These are phyloP conservation scores for Rubroshorea leprosula DNA, from an alignment of 345 rosid species.

Conservation along the genomic window DNA sequence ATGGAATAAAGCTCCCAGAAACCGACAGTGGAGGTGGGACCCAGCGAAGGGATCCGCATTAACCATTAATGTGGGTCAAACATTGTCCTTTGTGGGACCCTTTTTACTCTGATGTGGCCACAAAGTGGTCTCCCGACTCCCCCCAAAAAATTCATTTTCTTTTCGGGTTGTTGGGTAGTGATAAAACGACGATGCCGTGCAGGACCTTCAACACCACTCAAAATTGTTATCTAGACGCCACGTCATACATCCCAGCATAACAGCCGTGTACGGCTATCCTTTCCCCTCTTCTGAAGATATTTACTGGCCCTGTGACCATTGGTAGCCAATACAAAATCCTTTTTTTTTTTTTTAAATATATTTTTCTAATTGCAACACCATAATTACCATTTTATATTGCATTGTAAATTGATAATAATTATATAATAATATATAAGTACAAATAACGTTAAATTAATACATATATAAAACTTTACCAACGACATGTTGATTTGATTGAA, in stretches of 20 bases:
- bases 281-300: constrained; percentile 6
- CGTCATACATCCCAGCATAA: constrained; percentile 9
- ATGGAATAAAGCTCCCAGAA: constrained; percentile 9
- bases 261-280: constrained; percentile 16
- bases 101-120: constrained; percentile 47
- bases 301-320: constrained; percentile 10
- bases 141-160: constrained; percentile 7
- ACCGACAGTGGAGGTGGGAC: constrained; percentile 24
- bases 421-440: no score
- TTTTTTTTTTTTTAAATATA: no score
- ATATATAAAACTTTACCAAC: no score
- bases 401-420: no score
- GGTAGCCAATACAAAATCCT: no score
- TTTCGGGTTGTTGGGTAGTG: neutral
- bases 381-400: no score
- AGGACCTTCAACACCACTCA: constrained; percentile 13
- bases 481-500: no score
- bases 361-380: no score
- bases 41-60: constrained; percentile 19
- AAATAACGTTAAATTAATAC: no score
- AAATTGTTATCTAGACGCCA: constrained; percentile 11
- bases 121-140: constrained; percentile 16
- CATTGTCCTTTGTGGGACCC: constrained; percentile 27
- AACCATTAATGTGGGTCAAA: constrained; percentile 39
- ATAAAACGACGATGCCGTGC: constrained; percentile 12